Evolutionary conservation across 2,329 filamentous ascomycete species (phyloP).

Genomic region (Hypoxylon sp.): DNA sequence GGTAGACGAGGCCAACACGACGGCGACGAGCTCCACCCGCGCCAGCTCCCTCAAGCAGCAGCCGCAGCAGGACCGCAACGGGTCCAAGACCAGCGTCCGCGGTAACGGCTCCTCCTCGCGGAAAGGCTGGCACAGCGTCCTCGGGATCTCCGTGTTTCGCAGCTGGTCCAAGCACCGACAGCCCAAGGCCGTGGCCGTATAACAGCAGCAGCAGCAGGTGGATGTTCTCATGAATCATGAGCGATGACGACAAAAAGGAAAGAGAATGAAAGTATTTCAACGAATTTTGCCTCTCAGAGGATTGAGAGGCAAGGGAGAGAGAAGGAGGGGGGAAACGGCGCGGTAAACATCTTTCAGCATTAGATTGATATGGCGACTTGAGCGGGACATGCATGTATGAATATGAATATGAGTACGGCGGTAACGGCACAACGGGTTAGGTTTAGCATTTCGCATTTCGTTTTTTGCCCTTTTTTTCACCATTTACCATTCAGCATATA

Average conservation of each 20-base stretch:
- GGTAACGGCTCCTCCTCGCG: constrained; percentile 20
- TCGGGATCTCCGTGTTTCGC: constrained; percentile 31
- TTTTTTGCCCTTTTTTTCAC: no score
- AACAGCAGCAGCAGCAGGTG: not conserved
- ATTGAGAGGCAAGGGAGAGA: not conserved
- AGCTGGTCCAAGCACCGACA: constrained; percentile 33
- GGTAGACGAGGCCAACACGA: constrained; percentile 3
- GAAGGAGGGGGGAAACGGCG: no score
- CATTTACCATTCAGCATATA: constrained; percentile 8
- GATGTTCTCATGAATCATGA: constrained; percentile 1
- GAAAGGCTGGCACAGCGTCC: constrained; percentile 36
- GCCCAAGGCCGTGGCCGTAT: constrained; percentile 25
- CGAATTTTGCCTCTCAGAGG: not conserved
- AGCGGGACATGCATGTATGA: constrained; percentile 17
- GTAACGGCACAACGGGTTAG: not conserved
- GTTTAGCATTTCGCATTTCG: constrained; percentile 14
- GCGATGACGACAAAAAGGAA: not conserved
- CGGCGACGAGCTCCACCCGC: constrained; percentile 22
- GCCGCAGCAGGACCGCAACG: constrained; percentile 6
- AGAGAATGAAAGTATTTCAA: not conserved
- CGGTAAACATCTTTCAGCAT: constrained; percentile 3
- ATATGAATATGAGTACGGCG: constrained; percentile 13
- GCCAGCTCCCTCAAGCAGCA: constrained; percentile 27
- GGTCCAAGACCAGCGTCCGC: constrained; percentile 15
- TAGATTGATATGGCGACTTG: constrained; percentile 22